Percentiles rank a stretch among this genome's conserved stretches.
Evolutionary conservation across 306 rosid species (phyloP).

Genomic region (Cyamopsis tetragonoloba): DNA sequence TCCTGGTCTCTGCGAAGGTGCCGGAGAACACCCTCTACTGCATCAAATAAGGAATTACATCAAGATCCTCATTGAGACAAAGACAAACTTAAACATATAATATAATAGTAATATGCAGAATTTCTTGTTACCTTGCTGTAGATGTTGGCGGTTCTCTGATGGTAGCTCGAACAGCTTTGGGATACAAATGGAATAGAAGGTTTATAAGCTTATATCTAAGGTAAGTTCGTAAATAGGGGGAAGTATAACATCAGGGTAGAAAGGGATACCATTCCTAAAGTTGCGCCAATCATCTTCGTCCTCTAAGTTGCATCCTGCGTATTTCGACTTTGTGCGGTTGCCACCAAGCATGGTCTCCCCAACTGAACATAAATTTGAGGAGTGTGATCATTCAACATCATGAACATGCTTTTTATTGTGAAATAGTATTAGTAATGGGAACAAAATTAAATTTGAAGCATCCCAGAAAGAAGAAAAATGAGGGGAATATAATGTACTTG

Average conservation of each 20-base stretch:
- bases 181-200: constrained; percentile 26
- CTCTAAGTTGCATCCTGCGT: constrained; percentile 74
- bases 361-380: constrained; percentile 48
- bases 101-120: neutral
- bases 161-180: constrained; percentile 80
- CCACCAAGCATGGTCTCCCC: constrained; percentile 81
- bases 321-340: constrained; percentile 54
- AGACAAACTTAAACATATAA: constrained; percentile 6
- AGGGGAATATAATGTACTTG: constrained; percentile 31
- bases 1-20: constrained; percentile 63
- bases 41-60: constrained; percentile 24
- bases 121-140: constrained; percentile 47
- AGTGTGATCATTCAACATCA: constrained; percentile 24
- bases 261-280: constrained; percentile 64
- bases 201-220: constrained; percentile 18
- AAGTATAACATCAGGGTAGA: constrained; percentile 7
- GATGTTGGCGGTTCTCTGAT: constrained; percentile 80
- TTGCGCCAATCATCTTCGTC: constrained; percentile 90
- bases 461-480: neutral
- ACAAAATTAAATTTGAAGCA: neutral
- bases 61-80: neutral
- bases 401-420: neutral
- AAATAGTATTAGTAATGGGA: neutral
- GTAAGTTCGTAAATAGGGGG: neutral
- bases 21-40: constrained; percentile 73